Conservation (phyloP, 192 early-diverging fungal genomes). For the Umbelopsis ramanniana region DNA sequence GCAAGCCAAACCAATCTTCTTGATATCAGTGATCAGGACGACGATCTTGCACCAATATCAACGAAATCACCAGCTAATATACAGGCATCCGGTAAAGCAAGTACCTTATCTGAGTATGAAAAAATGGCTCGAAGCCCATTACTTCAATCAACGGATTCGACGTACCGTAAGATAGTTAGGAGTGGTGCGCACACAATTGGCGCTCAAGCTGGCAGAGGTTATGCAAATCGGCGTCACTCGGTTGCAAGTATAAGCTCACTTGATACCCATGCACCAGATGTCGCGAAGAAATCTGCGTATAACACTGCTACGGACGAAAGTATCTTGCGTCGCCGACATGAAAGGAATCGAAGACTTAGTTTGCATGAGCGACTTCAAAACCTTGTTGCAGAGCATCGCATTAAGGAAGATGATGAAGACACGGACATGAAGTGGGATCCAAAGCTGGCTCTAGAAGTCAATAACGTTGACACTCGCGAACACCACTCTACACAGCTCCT, state of each 20-base stretch:
- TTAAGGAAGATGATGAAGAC: constrained; percentile 24
- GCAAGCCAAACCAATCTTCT: neutral
- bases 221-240: constrained; percentile 2
- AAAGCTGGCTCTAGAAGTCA: neutral
- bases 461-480: neutral
- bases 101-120: neutral
- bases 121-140: neutral
- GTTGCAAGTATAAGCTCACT: constrained; percentile 16
- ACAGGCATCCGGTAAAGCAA: neutral
- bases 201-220: neutral
- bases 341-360: constrained; percentile 22
- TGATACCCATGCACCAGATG: constrained; percentile 9
- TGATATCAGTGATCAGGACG: neutral
- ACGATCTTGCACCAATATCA: neutral
- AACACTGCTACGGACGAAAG: neutral
- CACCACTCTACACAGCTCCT: neutral
- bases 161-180: neutral
- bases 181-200: constrained; percentile 8
- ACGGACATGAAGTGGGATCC: neutral
- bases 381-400: constrained; percentile 22
- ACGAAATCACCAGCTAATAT: neutral
- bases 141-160: neutral
- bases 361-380: constrained; percentile 25
- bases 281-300: neutral
- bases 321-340: constrained; percentile 26